Base-by-base conservation (phyloP, 2,329 filamentous ascomycete genomes). In the Aspergillus floridensis region DNA sequence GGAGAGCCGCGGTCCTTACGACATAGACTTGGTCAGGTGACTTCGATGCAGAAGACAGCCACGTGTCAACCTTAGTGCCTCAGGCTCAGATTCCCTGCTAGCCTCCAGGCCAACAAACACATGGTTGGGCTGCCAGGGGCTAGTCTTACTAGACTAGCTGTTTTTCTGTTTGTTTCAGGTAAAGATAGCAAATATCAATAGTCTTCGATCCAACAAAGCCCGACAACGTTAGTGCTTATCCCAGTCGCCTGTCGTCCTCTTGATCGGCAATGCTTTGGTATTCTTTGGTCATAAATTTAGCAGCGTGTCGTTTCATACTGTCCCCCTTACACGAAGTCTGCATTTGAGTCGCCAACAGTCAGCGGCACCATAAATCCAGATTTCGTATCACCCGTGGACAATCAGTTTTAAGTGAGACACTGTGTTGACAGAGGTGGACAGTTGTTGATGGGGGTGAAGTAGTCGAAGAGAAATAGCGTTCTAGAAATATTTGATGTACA, bases 11-110 rank as follows among this genome's bases (percentile, higher is more conserved):
- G 53, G 41, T 22, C 22, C 48, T 49, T 49, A 49, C 48, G 22
- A 29, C 53, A 54, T 53, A 26, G 52, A 29, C 35, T 38, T 12
- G 58, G 46, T 62, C 60, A 62, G 52, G 60, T 62, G 58, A 62
- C 49, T 7, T 29, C 8, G 26, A 8, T 29, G 46, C 19, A 7
- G 38, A 12, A 19, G 16, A 6, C 14, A 44, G 16, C 38, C 38
- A 44, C 38, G 38, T 44, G 38, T 44, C 49, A 29, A 12, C 8
- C 29, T 22, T 22, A 24, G 5, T 41, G 49, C 53, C 47, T 57
- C 8, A 57, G 53, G 57, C 35, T 8, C 8, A 12, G 19, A 38
- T 19, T 8, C 12, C 38, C 38, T 21, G 22, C 14, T 50, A 50
- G 48, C 26, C 19, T 50, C 24, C 26, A 31, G 26, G 31, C 51